Base-by-base conservation (phyloP, 345 rosid species). In the Xanthoceras sorbifolium region DNA sequence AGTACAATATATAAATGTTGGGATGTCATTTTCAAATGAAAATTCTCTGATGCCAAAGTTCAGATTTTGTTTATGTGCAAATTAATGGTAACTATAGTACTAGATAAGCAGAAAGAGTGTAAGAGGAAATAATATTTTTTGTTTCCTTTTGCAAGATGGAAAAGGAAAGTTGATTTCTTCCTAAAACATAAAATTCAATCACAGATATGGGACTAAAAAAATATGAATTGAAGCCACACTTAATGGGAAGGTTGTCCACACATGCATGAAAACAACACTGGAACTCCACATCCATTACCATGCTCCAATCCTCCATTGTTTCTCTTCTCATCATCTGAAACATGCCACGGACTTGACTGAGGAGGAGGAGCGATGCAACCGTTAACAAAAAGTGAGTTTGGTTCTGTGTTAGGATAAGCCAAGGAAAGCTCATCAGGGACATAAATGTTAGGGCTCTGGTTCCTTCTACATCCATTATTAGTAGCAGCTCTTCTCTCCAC, bases 401-500 rank as follows among this genome's bases (percentile, higher is more conserved):
- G 54, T 22, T 78, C 80, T 14, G 36, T 9, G 31, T 36, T 44
- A 28, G 78, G 73, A 18, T 74, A 79, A 20, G 79, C 55, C 28
- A 81, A 54, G 26, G 75, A 66, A 69, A 85, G 46, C 74, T 80
- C 86, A 64, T 79, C 81, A 12, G 75, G 72, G 34, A 72, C 84
- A 61, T 75, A 66, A 65, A 78, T 23, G 63, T 20, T 54, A 12
- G 76, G 84, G 54, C 79, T 72, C 42, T 38, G 78, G 26, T 77
- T 69, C 26, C 83, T 84, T 74, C 88, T 78, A 34, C 34, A 54
- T 31, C 65, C 84, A 67, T 23, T 76, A 4, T 28, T 75, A 6
- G n/a, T 28, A 71, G 87, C 76, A 52, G 84, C 84, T 81, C 79
- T 77, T 80, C 91, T 88, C 78, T 90, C 90, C 64, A 72, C 89